phyloP scores from a whole-genome alignment of 1,139 yeast species.

The Yamadazyma buinensis region DNA sequence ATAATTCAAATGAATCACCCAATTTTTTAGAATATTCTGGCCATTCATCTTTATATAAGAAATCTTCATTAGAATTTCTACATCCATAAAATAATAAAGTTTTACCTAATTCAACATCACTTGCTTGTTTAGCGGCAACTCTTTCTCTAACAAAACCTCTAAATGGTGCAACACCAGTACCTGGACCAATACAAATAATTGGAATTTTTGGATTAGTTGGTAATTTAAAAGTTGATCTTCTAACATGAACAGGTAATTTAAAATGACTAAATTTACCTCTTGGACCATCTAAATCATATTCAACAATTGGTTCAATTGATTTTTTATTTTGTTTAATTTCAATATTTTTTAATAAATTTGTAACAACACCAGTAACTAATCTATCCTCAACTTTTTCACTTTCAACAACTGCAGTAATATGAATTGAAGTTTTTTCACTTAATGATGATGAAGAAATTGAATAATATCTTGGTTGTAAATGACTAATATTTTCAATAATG shows the following conservation, averaged over 20 bases:
- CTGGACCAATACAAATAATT: conserved; percentile 92
- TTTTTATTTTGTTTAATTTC: conserved; percentile 59
- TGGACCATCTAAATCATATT: conserved; percentile 80
- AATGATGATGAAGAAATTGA: conserved; percentile 91
- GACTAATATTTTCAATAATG: conserved; percentile 74
- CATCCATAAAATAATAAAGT: conserved; percentile 83
- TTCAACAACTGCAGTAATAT: conserved; percentile 92
- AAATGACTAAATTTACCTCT: conserved; percentile 52
- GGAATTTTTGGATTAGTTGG: conserved; percentile 88
- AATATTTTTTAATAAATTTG: conserved; percentile 78
- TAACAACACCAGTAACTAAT: conserved; percentile 77
- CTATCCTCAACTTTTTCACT: conserved; percentile 47
- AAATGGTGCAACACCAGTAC: conserved; percentile 98
- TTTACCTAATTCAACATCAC: conserved; percentile 62
- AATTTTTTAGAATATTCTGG: conserved; percentile 58
- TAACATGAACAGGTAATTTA: conserved; percentile 85
- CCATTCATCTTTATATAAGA: conserved; percentile 86
- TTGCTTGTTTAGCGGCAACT: conserved; percentile 40
- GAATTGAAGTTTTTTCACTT: conserved; percentile 70
- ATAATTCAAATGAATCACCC: conserved; percentile 65
- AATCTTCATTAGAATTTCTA: conserved; percentile 72
- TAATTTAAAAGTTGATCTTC: conserved; percentile 91
- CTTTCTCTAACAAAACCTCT: conserved; percentile 91
- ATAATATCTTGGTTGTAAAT: conserved; percentile 90
- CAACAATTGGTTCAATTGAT: conserved; percentile 42